Base-by-base conservation (phyloP, 2,329 filamentous ascomycete genomes). In the Paraphaeosphaeria sporulosa region DNA sequence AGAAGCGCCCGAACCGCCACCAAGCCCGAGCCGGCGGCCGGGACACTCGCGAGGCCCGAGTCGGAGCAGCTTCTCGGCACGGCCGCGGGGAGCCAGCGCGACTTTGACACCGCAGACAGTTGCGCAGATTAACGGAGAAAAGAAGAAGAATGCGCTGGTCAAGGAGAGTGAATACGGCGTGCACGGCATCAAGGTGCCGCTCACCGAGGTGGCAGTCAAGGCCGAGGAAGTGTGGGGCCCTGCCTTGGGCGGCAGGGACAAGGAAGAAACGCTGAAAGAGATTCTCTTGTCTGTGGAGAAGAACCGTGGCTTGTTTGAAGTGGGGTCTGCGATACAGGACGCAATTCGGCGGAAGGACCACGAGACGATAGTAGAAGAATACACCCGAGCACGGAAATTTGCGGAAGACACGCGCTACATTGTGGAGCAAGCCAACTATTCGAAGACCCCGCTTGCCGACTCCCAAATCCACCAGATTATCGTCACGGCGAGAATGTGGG, bases 151-250 rank as follows among this genome's bases (percentile, higher is more conserved):
- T 76, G 93, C 95, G 0, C 83, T 98, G 49, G 86, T 90, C 42
- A 97, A 97, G 77, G 94, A 97, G 79, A 96, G 92, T 61, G 76
- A 79, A 56, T 79, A 78, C 52, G 76, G 76, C 42, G 76, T 79
- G 12, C 67, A 76, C 58, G 75, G 78, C 12, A 97, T 99, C 78
- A 96, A 96, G 74, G 86, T 85, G 1, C 94, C 95, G 19, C 82
- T 99, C 57, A 84, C 95, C 10, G 95, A 98, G 70, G 92, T 96
- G 12, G 93, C 92, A 0, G 91, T 93, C 62, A 97, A 97, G 78
- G 95, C 94, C 0, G 93, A 98, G 77, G 95, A 99, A 71, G 91
- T 99, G 9, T 99, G 96, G 94, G 95, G 95, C 0, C 95, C 95
- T 2, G 94, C 95, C 1, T 79, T 99, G 40, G 93, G 93, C 42